phyloP scores from a whole-genome alignment of 1,139 yeast genomes.

The Pichia sp. region DNA sequence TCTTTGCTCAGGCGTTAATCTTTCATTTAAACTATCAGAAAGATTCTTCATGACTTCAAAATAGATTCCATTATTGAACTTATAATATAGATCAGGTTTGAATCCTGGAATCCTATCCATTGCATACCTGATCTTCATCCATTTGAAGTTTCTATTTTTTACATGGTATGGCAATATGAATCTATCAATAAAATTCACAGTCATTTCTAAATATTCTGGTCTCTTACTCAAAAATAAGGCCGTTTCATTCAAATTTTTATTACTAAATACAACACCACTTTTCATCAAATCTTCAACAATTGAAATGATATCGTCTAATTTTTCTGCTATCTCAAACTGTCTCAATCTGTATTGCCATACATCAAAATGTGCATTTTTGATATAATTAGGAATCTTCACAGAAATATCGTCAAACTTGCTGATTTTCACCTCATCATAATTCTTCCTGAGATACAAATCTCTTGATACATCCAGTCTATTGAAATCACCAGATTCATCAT shows the following conservation, averaged over 20 bases:
- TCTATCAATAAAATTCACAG: slow-evolving; percentile 30
- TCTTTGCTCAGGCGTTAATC: slow-evolving; percentile 7
- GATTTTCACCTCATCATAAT: slow-evolving; percentile 13
- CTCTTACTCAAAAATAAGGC: slow-evolving; percentile 25
- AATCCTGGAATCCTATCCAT: slow-evolving; percentile 16
- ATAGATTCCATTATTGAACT: slow-evolving; percentile 36
- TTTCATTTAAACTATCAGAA: slow-evolving; percentile 8
- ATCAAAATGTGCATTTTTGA: slow-evolving; percentile 16
- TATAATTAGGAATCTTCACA: slow-evolving; percentile 15
- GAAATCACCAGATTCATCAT: slow-evolving; percentile 1
- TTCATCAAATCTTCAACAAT: slow-evolving; percentile 25
- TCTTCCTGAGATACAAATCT: slow-evolving; percentile 3
- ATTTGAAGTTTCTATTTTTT: slow-evolving; percentile 11
- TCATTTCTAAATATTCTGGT: slow-evolving; percentile 23
- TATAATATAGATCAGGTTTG: slow-evolving; percentile 16
- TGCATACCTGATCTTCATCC: slow-evolving; percentile 16
- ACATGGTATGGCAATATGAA: slow-evolving; percentile 31
- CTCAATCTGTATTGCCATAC: slow-evolving; percentile 22
- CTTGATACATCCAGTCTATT: slow-evolving; percentile 2
- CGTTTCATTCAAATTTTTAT: slow-evolving; percentile 32
- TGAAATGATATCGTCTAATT: slow-evolving; percentile 21
- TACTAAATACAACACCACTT: slow-evolving; percentile 31
- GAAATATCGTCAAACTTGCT: slow-evolving; percentile 1
- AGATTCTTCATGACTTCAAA: slow-evolving; percentile 32
- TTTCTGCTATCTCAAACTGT: slow-evolving; percentile 18